Evolutionary conservation across 2,329 filamentous ascomycete species (phyloP), one percentile per base, ranked within the genome.

Genomic region (Exophiala lecanii-corni): DNA sequence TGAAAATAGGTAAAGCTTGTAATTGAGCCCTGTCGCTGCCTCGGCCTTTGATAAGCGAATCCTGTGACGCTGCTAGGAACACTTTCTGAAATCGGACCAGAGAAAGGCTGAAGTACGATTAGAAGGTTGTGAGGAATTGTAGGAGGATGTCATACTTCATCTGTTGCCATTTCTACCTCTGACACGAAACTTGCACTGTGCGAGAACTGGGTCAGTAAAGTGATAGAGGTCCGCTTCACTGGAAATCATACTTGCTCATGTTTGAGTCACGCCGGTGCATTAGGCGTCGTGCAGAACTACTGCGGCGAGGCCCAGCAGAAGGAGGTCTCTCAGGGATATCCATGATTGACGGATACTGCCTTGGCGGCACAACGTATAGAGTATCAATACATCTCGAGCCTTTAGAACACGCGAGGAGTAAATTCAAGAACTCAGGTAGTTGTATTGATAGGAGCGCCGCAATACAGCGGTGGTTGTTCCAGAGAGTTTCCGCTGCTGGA

Each of bases 91-190:
- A 96, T 82, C 5, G 91, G 92, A 5, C 92, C 92, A 17, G 91
- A 84, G 67, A 91, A 98, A 36, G 94, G 78, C 75, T 78, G 57
- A 36, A 9, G 43, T 26, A 7, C 7, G 6, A 12, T 26, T 26
- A 26, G 23, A 26, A 26, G 12, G 23, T 12, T n/a, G n/a, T n/a
- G 23, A 23, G 50, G 46, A 38, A n/a, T 40, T 15, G 35, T 39
- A 37, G 36, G 26, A 17, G 30, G 38, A 40, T 16, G 28, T 57
- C 66, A 40, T 60, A 92, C 86, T 78, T 97, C 91, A 62, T 95
- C 87, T 39, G 94, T 88, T 15, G 92, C 91, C 92, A 98, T 97
- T 63, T 96, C 91, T n/a, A 97, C 89, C 65, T 95, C 88, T 55
- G 88, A 88, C 56, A 95, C 83, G 55, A 96, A 82, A 66, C 87